These are phyloP conservation scores for Hypholoma sublateritium DNA, from an alignment of 768 basidiomycete genomes.

Conservation along the genomic window DNA sequence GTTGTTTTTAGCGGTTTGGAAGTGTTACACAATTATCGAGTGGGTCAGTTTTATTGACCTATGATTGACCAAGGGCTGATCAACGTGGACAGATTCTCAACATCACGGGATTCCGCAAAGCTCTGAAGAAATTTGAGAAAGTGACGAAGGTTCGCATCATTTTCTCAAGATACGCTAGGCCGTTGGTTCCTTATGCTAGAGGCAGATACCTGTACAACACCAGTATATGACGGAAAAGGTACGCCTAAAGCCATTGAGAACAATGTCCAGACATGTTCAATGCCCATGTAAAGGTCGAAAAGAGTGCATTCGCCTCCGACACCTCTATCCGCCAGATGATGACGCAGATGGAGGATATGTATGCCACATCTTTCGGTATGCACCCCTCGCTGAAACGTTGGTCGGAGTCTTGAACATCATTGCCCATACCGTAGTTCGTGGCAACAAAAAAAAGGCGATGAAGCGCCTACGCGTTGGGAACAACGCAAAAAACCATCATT, in stretches of 20 bases:
- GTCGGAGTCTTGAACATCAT: not conserved
- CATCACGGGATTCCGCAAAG: constrained; percentile 86
- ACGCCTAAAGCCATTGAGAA: not conserved
- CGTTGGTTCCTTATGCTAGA: not conserved
- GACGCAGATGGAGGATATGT: constrained; percentile 74
- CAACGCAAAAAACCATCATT: constrained; percentile 59
- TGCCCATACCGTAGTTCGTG: constrained; percentile 39
- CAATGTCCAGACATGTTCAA: not conserved
- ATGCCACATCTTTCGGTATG: constrained; percentile 76
- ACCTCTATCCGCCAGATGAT: constrained; percentile 64
- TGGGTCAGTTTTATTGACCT: constrained; percentile 33
- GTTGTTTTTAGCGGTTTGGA: constrained; percentile 62
- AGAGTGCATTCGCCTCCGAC: constrained; percentile 66
- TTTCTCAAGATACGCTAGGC: not conserved
- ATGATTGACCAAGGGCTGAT: not conserved
- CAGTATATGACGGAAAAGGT: constrained; percentile 84
- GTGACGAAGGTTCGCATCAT: constrained; percentile 52
- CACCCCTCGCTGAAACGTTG: constrained; percentile 9
- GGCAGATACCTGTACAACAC: constrained; percentile 67
- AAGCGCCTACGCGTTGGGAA: constrained; percentile 58
- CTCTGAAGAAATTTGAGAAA: constrained; percentile 85
- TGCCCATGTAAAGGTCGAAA: constrained; percentile 52
- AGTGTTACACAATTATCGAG: constrained; percentile 85
- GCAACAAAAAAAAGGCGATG: constrained; percentile 78
- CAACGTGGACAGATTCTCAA: constrained; percentile 64